Evolutionary conservation across 768 basidiomycete species (phyloP).

Genomic region (Suillus tomentosus): DNA sequence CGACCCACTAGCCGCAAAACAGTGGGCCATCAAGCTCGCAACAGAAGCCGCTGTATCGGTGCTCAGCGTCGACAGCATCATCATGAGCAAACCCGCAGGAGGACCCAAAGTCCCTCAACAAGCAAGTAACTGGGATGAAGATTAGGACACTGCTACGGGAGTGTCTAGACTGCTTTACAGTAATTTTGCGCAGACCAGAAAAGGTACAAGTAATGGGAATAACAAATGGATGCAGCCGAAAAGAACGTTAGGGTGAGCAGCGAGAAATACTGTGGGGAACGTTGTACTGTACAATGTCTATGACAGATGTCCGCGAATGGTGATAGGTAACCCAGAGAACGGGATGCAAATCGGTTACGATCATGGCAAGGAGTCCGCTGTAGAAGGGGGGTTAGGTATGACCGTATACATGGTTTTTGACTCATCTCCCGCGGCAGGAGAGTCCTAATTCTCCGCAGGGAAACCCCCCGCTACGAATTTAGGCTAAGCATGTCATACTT

Average conservation of each 20-base stretch:
- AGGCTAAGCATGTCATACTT: no score
- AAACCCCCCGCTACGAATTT: no score
- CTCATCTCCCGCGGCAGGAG: no score
- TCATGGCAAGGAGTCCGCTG: constrained; percentile 22
- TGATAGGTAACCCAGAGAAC: constrained; percentile 2
- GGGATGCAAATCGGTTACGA: constrained; percentile 17
- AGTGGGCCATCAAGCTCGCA: constrained; percentile 88
- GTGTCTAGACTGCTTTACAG: constrained; percentile 27
- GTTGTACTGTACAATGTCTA: constrained; percentile 32
- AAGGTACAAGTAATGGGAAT: constrained; percentile 21
- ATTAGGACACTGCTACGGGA: constrained; percentile 35
- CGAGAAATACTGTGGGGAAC: constrained; percentile 6
- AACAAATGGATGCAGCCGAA: constrained; percentile 15
- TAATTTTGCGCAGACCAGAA: constrained; percentile 25
- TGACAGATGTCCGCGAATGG: constrained; percentile 30
- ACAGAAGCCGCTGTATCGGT: constrained; percentile 91
- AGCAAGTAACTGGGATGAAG: constrained; percentile 85
- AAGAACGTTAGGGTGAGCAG: constrained; percentile 3
- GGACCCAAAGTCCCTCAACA: constrained; percentile 67
- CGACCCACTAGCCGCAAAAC: constrained; percentile 87
- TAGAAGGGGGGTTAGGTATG: constrained; percentile 11
- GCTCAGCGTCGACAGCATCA: constrained; percentile 95
- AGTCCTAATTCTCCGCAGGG: no score
- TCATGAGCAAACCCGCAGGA: constrained; percentile 79
- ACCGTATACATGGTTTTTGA: constrained; percentile 17